phyloP scores from a whole-genome alignment of 768 basidiomycete species.

The Lenzites betulinus region DNA sequence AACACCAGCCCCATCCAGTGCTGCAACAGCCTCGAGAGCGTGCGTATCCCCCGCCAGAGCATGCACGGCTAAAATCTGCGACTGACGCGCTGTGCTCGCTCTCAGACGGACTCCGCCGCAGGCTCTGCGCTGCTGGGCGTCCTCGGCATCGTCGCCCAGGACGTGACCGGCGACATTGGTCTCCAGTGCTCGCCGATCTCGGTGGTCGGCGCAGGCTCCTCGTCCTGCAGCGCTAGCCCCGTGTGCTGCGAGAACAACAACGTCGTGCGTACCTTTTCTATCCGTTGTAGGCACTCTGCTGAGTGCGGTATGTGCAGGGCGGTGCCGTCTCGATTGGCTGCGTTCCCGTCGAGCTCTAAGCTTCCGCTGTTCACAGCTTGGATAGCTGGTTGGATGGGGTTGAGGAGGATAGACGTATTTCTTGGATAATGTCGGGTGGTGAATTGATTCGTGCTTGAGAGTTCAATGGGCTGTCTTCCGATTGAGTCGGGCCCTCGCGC shows the following conservation, averaged over 20 bases:
- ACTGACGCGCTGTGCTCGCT: neutral
- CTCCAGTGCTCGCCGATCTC: constrained; percentile 27
- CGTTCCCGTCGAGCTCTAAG: neutral
- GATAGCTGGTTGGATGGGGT: neutral
- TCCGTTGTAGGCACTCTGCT: too few species aligned
- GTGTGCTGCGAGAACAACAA: constrained; percentile 29
- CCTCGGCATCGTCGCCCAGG: constrained; percentile 25
- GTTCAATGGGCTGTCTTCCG: too few species aligned
- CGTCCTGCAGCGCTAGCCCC: constrained; percentile 15
- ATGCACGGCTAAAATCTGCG: too few species aligned
- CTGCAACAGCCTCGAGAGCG: constrained; percentile 31
- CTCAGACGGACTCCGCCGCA: constrained; percentile 6
- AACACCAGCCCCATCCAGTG: constrained; percentile 34
- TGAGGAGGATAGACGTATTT: neutral
- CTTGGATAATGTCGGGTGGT: too few species aligned
- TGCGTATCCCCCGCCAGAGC: constrained; percentile 2
- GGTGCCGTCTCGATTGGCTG: neutral
- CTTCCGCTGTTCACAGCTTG: too few species aligned
- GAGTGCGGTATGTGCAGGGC: neutral
- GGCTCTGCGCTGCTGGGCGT: constrained; percentile 20
- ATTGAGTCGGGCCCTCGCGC: too few species aligned
- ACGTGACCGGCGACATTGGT: constrained; percentile 24
- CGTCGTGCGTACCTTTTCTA: constrained; percentile 10
- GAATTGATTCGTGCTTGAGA: too few species aligned
- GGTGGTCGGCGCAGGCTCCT: constrained; percentile 20